Evolutionary conservation across 1,284 basidiomycete genomes (phyloP), one percentile per base, ranked within the genome.

Genomic region (Rhizopogon hawkerae): DNA sequence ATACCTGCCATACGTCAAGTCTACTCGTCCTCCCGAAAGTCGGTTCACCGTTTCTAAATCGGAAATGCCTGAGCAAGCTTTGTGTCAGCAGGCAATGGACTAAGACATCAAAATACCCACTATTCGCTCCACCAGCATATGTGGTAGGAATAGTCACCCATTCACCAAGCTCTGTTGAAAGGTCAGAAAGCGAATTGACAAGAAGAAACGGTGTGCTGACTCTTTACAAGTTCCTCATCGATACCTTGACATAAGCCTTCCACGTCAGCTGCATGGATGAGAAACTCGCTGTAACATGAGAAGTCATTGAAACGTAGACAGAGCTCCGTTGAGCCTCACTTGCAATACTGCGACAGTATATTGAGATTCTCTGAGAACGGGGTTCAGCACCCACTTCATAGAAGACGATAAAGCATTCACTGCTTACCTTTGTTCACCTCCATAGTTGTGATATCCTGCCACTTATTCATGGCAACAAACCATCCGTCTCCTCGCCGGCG

Each of bases 381-480:
- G 35, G 21, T 42, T 23, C 44, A 37, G 46, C 9, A 35, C 41
- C 37, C 8, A n/a, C 36, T 18, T 33, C 6, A 11, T 16, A 41
- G 41, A 11, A 35, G 24, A 35, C n/a, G 8, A 38, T 33, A 23
- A 13, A 39, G 38, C 42, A 55, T 3, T 23, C 7, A 7, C 5
- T 5, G 52, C 66, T 13, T 49, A 86, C 90, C 89, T 78, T 84
- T 72, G 52, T 78, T 87, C 14, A 99, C 89, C 60, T 89, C 85
- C 84, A 92, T 92, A 60, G 98, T 90, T 0, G 96, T 98, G 48
- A 97, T 78, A 50, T 89, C 87, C 66, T 97, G 94, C 96, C 96
- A 99, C 61, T 93, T 91, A 69, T 98, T 97, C 93, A 96, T 98
- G 0, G 96, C 94, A 5, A 99, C 89, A 34, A 93, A 75, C 96